Base-by-base conservation (phyloP, 495 filamentous ascomycete genomes). In the Pyrenopolyporus hunteri region DNA sequence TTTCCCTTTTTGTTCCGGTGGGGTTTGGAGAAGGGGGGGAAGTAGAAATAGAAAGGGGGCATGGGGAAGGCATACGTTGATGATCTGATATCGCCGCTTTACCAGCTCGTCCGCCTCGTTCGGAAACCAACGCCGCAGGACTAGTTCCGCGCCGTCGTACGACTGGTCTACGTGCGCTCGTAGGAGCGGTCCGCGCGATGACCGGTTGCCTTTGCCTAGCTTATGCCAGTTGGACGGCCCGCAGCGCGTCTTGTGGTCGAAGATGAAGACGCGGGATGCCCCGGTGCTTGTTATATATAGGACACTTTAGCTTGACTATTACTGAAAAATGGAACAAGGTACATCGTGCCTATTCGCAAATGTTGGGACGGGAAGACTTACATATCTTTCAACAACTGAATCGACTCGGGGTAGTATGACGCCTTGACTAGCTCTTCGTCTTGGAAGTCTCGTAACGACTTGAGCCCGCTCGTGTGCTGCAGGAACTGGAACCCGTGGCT, bases 161-260 rank as follows among this genome's bases (percentile, higher is more conserved):
- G 85, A 86, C 70, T 90, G 88, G 67, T 91, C 88, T 54, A 91
- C 85, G 66, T 90, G 87, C 0, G 88, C 86, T 19, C 85, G 76
- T 25, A 84, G 78, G 2, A 89, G 81, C 1, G 88, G 87, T 4
- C 85, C 83, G 36, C 87, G 84, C 50, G 81, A 73, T 2, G 66
- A 53, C 2, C 71, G 54, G 32, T 70, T 73, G 39, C 71, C 58
- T 25, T 67, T 55, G 48, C 74, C 74, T 0, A 69, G 65, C 25
- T 69, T 64, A 46, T 77, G 66, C 42, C 65, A 67, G 50, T 83
- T 76, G 0, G 71, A 66, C 7, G 78, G 65, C 0, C 76, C 74
- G 28, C 85, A 83, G 14, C 88, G 87, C 75, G 88, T 85, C 44
- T 86, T 90, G 70, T 89, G 86, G 76, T 91, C 86, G 72, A 89